Base-by-base conservation (phyloP, 2,329 filamentous ascomycete genomes). In the Coleophoma cylindrospora region DNA sequence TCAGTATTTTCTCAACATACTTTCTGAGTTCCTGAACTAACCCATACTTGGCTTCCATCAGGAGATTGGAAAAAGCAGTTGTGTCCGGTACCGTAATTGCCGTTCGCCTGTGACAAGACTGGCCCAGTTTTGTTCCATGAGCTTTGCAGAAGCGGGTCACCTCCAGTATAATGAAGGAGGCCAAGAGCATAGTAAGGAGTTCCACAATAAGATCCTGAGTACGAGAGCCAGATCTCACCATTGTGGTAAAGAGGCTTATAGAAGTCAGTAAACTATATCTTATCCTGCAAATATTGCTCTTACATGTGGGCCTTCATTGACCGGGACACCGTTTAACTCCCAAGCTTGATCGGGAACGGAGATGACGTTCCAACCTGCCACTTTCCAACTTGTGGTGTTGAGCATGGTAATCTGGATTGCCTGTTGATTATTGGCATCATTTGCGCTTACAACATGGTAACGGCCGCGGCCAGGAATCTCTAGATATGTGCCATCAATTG, bases 111-210 rank as follows among this genome's bases (percentile, higher is more conserved):
- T 14, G 47, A 46, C 19, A 56, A 47, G 9, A 56, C 52, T 2
- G 54, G 54, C 14, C 51, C 51, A 9, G 47, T 37, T 40, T 56
- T 54, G 36, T 40, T 43, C 52, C 54, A 56, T 4, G 54, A 54
- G 17, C n/a, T 33, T 32, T 40, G 14, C 8, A 40, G 14, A 32
- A 48, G 45, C 11, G 45, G 45, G 22, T 2, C 49, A 17, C 54
- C 54, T 21, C 54, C 52, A 27, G 45, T 44, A 33, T 50, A 56
- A 4, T 50, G 47, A 22, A 56, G 32, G 9, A 56, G 38, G 5
- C 54, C 54, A 1, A 56, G 47, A 1, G 49, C 46, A 34, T 56
- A 56, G 27, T 54, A 50, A 3, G 54, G 54, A 21, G 48, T 54
- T 2, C 48, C 50, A 41, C 54, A 56, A 43, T 49, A 51, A 1